A percentile compares a stretch with the other conserved stretches of the same genome.
Evolutionary conservation across 2,329 filamentous ascomycete genomes (phyloP).

Genomic region (Fusarium sp.): DNA sequence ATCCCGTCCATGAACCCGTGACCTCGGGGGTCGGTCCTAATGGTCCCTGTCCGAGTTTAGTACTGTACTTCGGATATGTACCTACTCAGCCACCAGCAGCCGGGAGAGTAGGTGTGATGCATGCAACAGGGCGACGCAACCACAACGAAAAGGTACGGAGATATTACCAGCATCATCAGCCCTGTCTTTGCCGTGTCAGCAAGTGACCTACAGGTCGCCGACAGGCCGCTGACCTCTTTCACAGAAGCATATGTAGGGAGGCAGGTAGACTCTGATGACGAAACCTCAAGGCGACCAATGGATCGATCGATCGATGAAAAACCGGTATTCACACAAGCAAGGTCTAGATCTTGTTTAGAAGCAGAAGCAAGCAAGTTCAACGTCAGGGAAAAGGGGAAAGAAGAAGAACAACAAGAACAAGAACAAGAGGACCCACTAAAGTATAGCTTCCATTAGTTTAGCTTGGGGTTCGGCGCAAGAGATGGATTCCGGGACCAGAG

Average conservation of each 20-base stretch:
- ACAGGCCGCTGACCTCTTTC: background rate
- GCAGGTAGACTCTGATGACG: background rate
- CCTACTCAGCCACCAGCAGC: slow-evolving; percentile 13
- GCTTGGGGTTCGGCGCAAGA: background rate
- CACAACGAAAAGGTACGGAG: background rate
- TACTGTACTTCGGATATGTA: background rate
- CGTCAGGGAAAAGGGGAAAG: slow-evolving; percentile 5
- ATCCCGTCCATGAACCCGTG: slow-evolving; percentile 21
- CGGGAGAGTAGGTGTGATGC: background rate
- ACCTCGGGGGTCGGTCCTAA: slow-evolving; percentile 19
- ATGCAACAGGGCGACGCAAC: background rate
- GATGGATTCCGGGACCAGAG: background rate
- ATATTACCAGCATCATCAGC: slow-evolving; percentile 16
- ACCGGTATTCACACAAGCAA: background rate
- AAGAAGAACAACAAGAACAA: background rate
- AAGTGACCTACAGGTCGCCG: background rate
- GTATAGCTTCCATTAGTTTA: slow-evolving; percentile 1
- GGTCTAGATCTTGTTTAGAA: slow-evolving; percentile 4
- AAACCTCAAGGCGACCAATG: background rate
- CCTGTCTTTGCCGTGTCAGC: slow-evolving; percentile 7
- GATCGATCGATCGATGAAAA: slow-evolving; percentile 4
- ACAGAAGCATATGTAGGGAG: background rate
- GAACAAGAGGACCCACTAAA: background rate
- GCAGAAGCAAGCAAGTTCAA: background rate
- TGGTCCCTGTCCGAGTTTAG: slow-evolving; percentile 17